Conservation (phyloP, 176 grass and related monocot species). For the Carex parvula region DNA sequence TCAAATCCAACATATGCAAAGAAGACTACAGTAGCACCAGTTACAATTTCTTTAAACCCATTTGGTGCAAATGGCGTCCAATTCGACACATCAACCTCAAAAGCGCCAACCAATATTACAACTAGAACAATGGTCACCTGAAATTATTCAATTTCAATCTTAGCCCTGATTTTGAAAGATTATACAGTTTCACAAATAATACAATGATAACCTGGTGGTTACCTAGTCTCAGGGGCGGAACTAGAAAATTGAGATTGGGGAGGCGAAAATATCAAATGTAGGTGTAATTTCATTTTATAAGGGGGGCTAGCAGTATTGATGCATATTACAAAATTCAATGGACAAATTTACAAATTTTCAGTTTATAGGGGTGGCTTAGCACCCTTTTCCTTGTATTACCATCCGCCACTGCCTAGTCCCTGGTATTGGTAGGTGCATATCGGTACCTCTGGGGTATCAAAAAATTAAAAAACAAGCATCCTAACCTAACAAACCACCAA, state of each 20-base stretch:
- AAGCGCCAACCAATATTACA: conserved; percentile 67
- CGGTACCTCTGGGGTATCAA: neutral
- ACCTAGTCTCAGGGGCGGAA: neutral
- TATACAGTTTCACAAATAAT: neutral
- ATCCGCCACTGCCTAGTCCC: too few species aligned
- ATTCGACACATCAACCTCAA: conserved; percentile 95
- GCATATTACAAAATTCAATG: too few species aligned
- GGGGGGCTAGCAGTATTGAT: too few species aligned
- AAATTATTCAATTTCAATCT: conserved; percentile 22
- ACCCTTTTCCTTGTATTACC: too few species aligned
- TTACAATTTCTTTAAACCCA: conserved; percentile 86
- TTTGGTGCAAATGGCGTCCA: conserved; percentile 96
- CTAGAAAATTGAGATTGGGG: too few species aligned
- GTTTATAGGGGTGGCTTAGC: too few species aligned
- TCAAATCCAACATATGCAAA: conserved; percentile 98
- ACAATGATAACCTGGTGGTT: neutral
- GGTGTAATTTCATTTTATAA: too few species aligned
- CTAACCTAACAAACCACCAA: neutral
- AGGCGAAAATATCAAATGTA: too few species aligned
- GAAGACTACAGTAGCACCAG: conserved; percentile 94
- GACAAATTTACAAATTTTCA: too few species aligned
- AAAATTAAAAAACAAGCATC: neutral
- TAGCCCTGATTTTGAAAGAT: neutral
- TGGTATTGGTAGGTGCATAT: neutral
- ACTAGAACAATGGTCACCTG: conserved; percentile 85